phyloP scores from a whole-genome alignment of 139 green algal species.

The Micractinium sp. region DNA sequence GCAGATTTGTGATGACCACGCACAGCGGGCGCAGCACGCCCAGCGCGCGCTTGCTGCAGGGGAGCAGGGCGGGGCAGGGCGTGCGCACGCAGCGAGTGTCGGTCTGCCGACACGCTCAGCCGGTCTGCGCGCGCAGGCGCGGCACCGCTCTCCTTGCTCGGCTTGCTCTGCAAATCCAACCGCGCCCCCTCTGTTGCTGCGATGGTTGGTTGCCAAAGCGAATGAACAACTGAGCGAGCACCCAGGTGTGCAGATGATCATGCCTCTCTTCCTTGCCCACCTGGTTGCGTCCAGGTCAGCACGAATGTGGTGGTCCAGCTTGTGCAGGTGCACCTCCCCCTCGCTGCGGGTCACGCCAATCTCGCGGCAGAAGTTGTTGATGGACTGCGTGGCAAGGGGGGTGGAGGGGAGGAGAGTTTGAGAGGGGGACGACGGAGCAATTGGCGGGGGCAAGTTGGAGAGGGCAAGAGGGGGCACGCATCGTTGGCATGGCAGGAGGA shows the following conservation, averaged over 20 bases:
- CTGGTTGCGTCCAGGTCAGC: conserved; percentile 49
- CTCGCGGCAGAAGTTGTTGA: conserved; percentile 97
- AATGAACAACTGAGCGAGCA: neutral
- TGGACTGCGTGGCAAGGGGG: conserved; percentile 51
- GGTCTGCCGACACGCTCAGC: neutral
- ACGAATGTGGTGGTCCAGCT: conserved; percentile 91
- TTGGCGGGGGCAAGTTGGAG: neutral
- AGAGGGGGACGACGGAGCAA: too few species aligned
- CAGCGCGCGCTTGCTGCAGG: conserved; percentile 68
- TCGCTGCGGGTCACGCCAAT: conserved; percentile 90
- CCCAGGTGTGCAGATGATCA: neutral
- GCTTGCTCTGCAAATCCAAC: too few species aligned
- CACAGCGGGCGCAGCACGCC: conserved; percentile 89
- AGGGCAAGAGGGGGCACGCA: too few species aligned
- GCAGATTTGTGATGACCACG: conserved; percentile 89
- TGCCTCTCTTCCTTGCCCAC: neutral
- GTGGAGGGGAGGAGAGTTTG: neutral
- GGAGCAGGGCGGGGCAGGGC: neutral
- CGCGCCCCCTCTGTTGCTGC: too few species aligned
- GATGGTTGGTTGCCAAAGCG: too few species aligned
- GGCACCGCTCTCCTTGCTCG: neutral
- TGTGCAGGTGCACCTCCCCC: conserved; percentile 86
- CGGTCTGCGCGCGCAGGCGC: neutral
- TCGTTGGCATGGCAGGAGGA: neutral
- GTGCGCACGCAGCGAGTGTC: neutral